Conservation (phyloP, 78 protist genomes). For the Mastigamoeba balamuthi region DNA sequence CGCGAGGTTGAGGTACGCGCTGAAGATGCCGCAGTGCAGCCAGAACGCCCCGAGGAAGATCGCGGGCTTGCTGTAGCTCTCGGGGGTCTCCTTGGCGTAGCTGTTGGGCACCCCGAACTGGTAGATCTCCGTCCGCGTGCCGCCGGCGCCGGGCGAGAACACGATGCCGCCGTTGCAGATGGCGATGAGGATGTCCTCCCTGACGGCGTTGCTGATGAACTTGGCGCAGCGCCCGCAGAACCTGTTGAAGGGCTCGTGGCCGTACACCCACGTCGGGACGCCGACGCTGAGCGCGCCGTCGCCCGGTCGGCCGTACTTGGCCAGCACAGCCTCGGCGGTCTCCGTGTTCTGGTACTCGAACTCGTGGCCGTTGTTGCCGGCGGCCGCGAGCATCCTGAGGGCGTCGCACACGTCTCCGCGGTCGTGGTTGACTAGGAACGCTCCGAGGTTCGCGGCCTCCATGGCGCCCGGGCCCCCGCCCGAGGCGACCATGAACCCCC, state of each 20-base stretch:
- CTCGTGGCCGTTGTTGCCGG: no score
- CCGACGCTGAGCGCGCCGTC: not conserved
- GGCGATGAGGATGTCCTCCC: not conserved
- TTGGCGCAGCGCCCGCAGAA: not conserved
- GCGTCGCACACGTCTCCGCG: not conserved
- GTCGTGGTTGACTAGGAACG: not conserved
- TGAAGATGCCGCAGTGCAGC: not conserved
- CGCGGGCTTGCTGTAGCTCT: not conserved
- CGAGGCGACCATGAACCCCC: not conserved
- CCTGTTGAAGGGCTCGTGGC: not conserved
- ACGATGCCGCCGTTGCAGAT: not conserved
- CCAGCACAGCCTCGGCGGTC: not conserved
- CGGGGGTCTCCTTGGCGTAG: not conserved
- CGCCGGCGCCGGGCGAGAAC: not conserved
- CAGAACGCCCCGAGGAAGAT: not conserved
- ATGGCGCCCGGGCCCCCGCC: conserved; percentile 17
- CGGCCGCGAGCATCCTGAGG: not conserved
- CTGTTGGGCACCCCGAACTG: not conserved
- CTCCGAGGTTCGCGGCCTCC: conserved; percentile 20
- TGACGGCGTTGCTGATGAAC: not conserved
- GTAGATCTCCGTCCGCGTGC: not conserved
- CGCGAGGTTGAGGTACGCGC: not conserved
- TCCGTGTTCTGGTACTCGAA: not conserved
- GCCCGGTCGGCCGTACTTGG: not conserved
- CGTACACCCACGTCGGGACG: not conserved